Evolutionary conservation across 148 eudicot species (phyloP).

Genomic region (Drosera capensis): DNA sequence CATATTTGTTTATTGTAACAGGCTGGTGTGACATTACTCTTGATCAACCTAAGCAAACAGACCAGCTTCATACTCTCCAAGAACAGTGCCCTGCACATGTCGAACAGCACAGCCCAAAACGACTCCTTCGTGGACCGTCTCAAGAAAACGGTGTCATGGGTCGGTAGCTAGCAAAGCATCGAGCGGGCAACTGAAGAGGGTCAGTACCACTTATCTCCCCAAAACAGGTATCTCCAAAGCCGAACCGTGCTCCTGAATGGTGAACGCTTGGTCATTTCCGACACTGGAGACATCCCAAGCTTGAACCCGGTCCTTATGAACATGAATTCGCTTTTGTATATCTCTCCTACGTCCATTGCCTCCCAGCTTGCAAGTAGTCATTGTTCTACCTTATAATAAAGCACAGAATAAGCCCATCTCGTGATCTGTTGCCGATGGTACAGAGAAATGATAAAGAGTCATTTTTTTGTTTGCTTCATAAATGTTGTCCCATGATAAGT

Average conservation of each 20-base stretch:
- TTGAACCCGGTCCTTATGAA: conserved; percentile 27
- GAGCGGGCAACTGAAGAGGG: conserved; percentile 15
- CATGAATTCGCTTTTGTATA: conserved; percentile 24
- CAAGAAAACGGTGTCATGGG: conserved; percentile 43
- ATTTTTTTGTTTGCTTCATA: too few relatives aligned
- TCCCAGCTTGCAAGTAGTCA: conserved; percentile 34
- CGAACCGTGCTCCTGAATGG: conserved; percentile 54
- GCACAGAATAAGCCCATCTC: too few relatives aligned
- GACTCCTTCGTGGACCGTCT: conserved; percentile 24
- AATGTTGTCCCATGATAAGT: too few relatives aligned
- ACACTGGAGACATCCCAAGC: conserved; percentile 35
- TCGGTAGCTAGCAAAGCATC: conserved; percentile 54
- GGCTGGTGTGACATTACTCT: conserved; percentile 64
- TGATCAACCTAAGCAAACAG: conserved; percentile 71
- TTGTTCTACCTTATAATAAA: too few relatives aligned
- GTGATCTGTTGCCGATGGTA: too few relatives aligned
- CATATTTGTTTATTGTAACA: conserved; percentile 12
- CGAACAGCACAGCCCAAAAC: conserved; percentile 7
- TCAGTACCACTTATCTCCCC: conserved; percentile 58
- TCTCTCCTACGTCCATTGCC: conserved; percentile 53
- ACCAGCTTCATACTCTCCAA: conserved; percentile 24
- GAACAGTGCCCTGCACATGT: conserved; percentile 4
- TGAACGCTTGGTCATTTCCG: conserved; percentile 22
- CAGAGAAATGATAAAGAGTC: too few relatives aligned
- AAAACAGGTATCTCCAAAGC: conserved; percentile 35